These are phyloP conservation scores for Xylaria cubensis DNA, from an alignment of 495 filamentous ascomycete species.

Conservation along the genomic window DNA sequence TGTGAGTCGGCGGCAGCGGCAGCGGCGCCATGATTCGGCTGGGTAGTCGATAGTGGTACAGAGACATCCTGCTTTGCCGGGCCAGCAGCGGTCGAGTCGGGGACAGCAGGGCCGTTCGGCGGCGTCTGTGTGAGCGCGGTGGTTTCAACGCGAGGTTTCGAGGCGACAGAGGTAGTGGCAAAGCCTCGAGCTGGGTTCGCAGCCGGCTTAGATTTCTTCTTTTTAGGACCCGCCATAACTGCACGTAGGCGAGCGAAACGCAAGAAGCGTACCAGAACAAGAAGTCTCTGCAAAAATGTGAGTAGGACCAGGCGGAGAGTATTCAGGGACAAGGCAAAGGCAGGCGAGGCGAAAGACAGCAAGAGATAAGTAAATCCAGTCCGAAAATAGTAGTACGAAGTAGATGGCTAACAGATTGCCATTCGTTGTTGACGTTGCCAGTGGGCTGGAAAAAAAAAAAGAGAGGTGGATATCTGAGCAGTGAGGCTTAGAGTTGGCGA, in stretches of 20 bases:
- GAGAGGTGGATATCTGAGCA: not conserved
- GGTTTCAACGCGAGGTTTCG: constrained; percentile 64
- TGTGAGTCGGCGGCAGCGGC: constrained; percentile 47
- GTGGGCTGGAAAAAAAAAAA: too few relatives aligned
- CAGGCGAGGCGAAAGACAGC: not conserved
- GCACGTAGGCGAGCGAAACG: not conserved
- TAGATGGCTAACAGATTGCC: not conserved
- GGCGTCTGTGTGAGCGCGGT: constrained; percentile 29
- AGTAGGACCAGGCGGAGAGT: constrained; percentile 6
- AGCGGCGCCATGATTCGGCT: constrained; percentile 38
- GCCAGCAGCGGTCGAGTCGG: not conserved
- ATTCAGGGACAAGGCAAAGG: not conserved
- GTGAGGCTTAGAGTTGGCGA: not conserved
- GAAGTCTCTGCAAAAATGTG: not conserved
- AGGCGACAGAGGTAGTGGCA: constrained; percentile 88
- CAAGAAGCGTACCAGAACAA: not conserved
- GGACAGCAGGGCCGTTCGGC: not conserved
- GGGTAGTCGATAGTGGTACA: constrained; percentile 44
- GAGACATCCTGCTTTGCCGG: constrained; percentile 36
- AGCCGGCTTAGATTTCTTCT: constrained; percentile 82
- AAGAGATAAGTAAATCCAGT: not conserved
- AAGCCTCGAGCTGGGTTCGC: constrained; percentile 89
- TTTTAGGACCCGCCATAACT: constrained; percentile 76
- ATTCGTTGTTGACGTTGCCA: not conserved
- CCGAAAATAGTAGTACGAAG: not conserved